A percentile compares a stretch with the other conserved stretches of the same genome.
Conservation (phyloP, 352 stramenopile genomes). For the Pythium rishiriense region DNA sequence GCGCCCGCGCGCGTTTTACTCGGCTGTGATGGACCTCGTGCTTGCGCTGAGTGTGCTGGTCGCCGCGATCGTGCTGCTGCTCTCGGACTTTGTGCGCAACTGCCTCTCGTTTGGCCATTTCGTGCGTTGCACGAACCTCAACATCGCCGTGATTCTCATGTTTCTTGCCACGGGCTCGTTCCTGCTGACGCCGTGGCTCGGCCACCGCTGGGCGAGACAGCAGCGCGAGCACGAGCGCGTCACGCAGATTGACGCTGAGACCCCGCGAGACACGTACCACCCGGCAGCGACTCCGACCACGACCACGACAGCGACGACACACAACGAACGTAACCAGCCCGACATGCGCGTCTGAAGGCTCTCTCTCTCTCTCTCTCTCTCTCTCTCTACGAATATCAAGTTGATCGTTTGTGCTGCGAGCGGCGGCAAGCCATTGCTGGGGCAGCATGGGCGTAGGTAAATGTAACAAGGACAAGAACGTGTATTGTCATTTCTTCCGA, state of each 20-base stretch:
- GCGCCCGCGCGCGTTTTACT: slow-evolving; percentile 19
- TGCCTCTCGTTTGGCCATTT: slow-evolving; percentile 29
- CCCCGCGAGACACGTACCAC: slow-evolving; percentile 10
- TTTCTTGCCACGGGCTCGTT: slow-evolving; percentile 23
- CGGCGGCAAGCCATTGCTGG: no score
- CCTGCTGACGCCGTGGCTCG: slow-evolving; percentile 23
- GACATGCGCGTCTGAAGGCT: slow-evolving; percentile 12
- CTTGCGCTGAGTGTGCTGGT: slow-evolving; percentile 21
- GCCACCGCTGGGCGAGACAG: slow-evolving; percentile 10
- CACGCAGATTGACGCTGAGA: slow-evolving; percentile 4
- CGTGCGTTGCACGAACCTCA: slow-evolving; percentile 28
- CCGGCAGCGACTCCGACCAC: slow-evolving; percentile 17
- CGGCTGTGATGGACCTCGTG: slow-evolving; percentile 20
- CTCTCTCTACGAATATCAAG: no score
- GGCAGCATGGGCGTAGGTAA: no score
- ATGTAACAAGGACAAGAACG: no score
- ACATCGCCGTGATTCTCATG: slow-evolving; percentile 21
- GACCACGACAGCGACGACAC: not conserved
- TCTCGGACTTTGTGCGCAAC: slow-evolving; percentile 29
- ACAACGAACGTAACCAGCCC: slow-evolving; percentile 3
- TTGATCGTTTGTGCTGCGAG: no score
- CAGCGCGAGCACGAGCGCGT: not conserved
- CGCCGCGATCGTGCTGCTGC: slow-evolving; percentile 25
- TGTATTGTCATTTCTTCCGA: no score
- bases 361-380: no score